Percentiles rank a stretch among this genome's conserved stretches.
phyloP scores from a whole-genome alignment of 2,329 filamentous ascomycete genomes.

The Orbilia ellipsospora region DNA sequence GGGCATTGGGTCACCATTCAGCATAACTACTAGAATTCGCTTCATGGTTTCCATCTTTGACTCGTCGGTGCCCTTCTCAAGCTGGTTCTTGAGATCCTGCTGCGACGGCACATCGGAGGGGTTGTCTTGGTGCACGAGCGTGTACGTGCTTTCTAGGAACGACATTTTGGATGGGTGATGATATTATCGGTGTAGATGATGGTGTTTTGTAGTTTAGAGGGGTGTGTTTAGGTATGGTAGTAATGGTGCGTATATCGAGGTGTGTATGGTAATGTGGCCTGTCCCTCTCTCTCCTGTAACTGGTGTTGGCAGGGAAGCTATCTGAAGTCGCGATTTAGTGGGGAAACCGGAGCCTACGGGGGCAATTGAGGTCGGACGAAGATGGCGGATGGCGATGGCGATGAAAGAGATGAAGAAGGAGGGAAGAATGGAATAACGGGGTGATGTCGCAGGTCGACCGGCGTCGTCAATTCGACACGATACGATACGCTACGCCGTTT shows the following conservation, averaged over 20 bases:
- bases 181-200: constrained; percentile 18
- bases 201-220: constrained; percentile 11
- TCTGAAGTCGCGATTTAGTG: not conserved
- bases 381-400: not conserved
- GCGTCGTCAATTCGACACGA: no score
- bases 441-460: not conserved
- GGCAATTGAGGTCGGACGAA: not conserved
- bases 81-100: constrained; percentile 89
- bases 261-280: not conserved
- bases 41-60: constrained; percentile 96
- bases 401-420: constrained; percentile 15
- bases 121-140: constrained; percentile 97
- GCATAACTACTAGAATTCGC: constrained; percentile 94
- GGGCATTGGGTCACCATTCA: constrained; percentile 96
- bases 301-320: not conserved
- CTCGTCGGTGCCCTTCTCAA: constrained; percentile 94
- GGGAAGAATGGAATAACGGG: constrained; percentile 11
- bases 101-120: constrained; percentile 88
- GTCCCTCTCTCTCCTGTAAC: constrained; percentile 1
- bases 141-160: constrained; percentile 95
- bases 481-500: no score
- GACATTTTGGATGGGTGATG: constrained; percentile 75
- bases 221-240: not conserved
- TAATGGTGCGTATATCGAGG: not conserved
- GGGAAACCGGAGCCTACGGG: not conserved